Evolutionary conservation across 2,329 filamentous ascomycete species (phyloP).

Genomic region (Ophiostoma montium): DNA sequence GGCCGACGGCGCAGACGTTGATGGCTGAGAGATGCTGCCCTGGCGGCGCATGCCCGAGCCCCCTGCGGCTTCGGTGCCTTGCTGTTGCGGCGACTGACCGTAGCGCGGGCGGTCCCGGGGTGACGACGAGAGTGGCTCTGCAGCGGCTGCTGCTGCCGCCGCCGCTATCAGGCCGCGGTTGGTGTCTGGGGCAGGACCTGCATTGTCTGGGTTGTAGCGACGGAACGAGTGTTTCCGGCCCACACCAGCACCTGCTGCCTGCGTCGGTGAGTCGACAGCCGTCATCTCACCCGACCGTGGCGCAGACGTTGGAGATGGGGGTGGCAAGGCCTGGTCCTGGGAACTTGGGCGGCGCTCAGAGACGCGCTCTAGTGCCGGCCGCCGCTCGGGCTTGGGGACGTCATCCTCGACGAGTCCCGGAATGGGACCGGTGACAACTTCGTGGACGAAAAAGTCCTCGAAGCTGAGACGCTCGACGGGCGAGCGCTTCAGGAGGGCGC

Average conservation of each 20-base stretch:
- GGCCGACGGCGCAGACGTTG: conserved; percentile 31
- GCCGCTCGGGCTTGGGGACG: conserved; percentile 26
- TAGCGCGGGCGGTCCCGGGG: conserved; percentile 15
- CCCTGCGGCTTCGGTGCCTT: conserved; percentile 28
- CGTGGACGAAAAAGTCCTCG: conserved; percentile 67
- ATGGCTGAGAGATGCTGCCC: conserved; percentile 24
- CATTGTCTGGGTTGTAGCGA: conserved; percentile 20
- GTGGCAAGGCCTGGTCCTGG: neutral
- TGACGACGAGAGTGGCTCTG: conserved; percentile 3
- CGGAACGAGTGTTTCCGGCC: conserved; percentile 24
- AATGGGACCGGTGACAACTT: conserved; percentile 60
- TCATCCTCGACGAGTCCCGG: conserved; percentile 73
- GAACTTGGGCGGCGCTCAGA: conserved; percentile 12
- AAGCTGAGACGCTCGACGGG: conserved; percentile 78
- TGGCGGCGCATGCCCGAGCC: conserved; percentile 39
- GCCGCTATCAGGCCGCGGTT: conserved; percentile 20
- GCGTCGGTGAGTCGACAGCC: neutral
- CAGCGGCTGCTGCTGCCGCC: conserved; percentile 25
- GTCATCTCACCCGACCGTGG: neutral
- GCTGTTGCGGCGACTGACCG: conserved; percentile 30
- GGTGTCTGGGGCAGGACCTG: conserved; percentile 19
- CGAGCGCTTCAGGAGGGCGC: conserved; percentile 68
- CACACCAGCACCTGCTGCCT: neutral
- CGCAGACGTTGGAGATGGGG: neutral
- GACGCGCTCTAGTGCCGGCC: conserved; percentile 5